Conservation (phyloP, 139 green algal genomes). For the Micractinium conductrix region DNA sequence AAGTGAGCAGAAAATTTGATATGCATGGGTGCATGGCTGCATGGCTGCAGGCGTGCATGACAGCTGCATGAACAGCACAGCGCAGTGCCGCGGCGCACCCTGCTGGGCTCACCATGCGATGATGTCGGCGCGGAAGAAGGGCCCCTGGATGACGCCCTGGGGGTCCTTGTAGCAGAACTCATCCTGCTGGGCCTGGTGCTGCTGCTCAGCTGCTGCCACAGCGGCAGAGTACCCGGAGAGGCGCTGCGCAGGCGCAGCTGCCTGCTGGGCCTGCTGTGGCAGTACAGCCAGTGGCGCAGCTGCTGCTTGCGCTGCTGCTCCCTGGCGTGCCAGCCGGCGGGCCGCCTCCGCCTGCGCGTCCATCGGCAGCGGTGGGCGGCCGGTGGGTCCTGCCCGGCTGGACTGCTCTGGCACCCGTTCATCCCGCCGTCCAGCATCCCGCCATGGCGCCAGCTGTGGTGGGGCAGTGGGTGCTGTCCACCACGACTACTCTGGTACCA, state of each 20-base stretch:
- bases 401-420: too few species aligned
- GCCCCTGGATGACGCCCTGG: conserved; percentile 72
- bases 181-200: conserved; percentile 42
- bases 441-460: not conserved
- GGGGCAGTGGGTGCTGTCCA: not conserved
- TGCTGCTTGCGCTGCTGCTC: not conserved
- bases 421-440: not conserved
- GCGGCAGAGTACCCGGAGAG: not conserved
- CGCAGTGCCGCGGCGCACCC: too few species aligned
- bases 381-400: too few species aligned
- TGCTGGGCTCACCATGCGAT: conserved; percentile 73
- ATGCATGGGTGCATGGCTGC: too few species aligned
- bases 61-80: too few species aligned
- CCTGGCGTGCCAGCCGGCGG: not conserved
- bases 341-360: not conserved
- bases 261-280: not conserved
- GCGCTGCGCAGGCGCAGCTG: not conserved
- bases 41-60: too few species aligned
- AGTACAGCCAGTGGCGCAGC: not conserved
- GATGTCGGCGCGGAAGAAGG: conserved; percentile 80
- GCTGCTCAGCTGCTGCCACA: not conserved
- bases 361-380: too few species aligned
- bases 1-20: too few species aligned
- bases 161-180: conserved; percentile 84
- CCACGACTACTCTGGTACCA: not conserved